Evolutionary conservation across 805 yeast genomes (phyloP).

Genomic region (Sugiyamaella floridensis): DNA sequence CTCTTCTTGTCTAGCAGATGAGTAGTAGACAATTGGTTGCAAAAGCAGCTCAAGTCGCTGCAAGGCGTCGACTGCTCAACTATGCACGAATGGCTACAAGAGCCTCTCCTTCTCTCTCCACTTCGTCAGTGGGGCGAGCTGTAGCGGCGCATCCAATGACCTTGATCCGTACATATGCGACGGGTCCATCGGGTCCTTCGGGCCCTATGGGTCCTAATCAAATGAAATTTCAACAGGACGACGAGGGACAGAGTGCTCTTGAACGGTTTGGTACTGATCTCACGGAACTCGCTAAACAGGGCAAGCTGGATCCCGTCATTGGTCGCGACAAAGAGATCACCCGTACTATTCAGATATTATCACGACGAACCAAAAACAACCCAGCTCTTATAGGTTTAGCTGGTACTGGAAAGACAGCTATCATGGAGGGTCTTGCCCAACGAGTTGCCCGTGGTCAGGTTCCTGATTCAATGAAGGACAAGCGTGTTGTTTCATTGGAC

Average conservation of each 20-base stretch:
- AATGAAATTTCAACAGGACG: conserved; percentile 12
- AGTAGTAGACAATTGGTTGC: neutral
- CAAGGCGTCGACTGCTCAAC: neutral
- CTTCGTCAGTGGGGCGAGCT: neutral
- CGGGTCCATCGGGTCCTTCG: conserved; percentile 6
- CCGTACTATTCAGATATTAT: conserved; percentile 84
- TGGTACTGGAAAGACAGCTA: conserved; percentile 96
- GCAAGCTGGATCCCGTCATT: conserved; percentile 92
- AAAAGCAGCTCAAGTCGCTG: neutral
- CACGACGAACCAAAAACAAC: conserved; percentile 89
- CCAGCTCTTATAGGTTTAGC: conserved; percentile 95
- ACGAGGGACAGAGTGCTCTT: conserved; percentile 52
- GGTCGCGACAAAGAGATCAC: conserved; percentile 95
- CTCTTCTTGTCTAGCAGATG: neutral
- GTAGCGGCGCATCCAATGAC: neutral
- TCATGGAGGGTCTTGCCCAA: conserved; percentile 95
- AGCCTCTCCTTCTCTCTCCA: neutral
- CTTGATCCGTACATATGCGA: neutral
- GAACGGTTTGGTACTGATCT: conserved; percentile 81
- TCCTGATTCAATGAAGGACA: conserved; percentile 87
- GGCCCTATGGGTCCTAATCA: conserved; percentile 10
- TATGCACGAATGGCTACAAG: neutral
- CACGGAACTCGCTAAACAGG: conserved; percentile 79
- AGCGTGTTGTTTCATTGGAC: conserved; percentile 76
- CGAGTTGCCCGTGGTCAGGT: conserved; percentile 86